Evolutionary conservation across 345 rosid species (phyloP).

Genomic region (Cardiospermum halicacabum): DNA sequence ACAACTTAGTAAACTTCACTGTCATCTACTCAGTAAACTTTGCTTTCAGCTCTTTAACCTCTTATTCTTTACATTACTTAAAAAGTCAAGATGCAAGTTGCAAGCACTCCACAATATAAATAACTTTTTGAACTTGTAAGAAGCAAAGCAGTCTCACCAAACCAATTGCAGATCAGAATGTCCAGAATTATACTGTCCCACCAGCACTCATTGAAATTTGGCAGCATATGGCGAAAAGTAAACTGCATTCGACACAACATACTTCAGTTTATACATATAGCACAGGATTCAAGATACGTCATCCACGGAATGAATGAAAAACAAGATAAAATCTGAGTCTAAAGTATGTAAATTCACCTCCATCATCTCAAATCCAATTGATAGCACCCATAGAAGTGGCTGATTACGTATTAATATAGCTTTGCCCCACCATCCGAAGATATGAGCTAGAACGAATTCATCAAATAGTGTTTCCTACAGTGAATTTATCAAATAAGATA

Average conservation of each 20-base stretch:
- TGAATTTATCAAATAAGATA: conserved; percentile 17
- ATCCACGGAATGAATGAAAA: not conserved
- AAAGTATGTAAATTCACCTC: conserved; percentile 56
- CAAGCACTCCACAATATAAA: not conserved
- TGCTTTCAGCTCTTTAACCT: not conserved
- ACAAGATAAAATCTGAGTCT: not conserved
- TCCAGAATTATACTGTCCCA: conserved; percentile 99
- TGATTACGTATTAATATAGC: conserved; percentile 95
- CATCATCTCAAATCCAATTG: conserved; percentile 94
- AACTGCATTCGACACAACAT: conserved; percentile 42
- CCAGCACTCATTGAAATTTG: conserved; percentile 99
- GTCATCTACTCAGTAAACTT: too few species aligned
- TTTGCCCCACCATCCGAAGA: conserved; percentile 99
- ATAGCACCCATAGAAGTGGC: conserved; percentile 95
- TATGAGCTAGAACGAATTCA: conserved; percentile 94
- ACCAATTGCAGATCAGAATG: conserved; percentile 96
- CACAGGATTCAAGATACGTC: not conserved
- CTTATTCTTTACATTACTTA: not conserved
- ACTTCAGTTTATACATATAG: not conserved
- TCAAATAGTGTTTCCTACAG: conserved; percentile 83
- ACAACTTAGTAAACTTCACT: not conserved
- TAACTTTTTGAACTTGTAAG: not conserved
- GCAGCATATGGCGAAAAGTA: conserved; percentile 96
- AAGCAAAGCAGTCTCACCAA: conserved; percentile 58
- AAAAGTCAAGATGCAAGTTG: not conserved